A percentile compares a stretch with the other conserved stretches of the same genome.
phyloP scores from a whole-genome alignment of 768 basidiomycete genomes.

The Hydnum rufescens region DNA sequence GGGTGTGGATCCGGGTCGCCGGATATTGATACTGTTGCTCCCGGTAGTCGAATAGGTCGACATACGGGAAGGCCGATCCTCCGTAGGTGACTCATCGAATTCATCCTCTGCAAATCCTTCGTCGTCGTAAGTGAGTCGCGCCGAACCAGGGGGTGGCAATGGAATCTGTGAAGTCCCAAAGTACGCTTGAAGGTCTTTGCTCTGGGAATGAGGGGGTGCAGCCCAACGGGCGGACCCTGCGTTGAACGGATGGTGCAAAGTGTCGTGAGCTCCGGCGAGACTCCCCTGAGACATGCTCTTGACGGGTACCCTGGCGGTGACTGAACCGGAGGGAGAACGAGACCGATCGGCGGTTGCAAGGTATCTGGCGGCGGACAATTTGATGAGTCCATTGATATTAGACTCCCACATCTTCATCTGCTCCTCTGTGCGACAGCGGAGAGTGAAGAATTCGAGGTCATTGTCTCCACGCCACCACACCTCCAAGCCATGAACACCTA shows the following conservation, averaged over 20 bases:
- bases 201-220: neutral
- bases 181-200: neutral
- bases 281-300: too few relatives aligned
- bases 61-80: neutral
- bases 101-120: neutral
- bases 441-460: conserved; percentile 80
- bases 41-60: too few relatives aligned
- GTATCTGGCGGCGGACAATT: neutral
- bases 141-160: neutral
- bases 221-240: neutral
- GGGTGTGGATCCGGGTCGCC: neutral
- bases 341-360: neutral
- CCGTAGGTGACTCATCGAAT: neutral
- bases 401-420: conserved; percentile 85
- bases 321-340: neutral
- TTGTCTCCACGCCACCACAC: conserved; percentile 94
- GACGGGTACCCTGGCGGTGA: too few relatives aligned
- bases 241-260: neutral
- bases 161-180: neutral
- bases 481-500: conserved; percentile 51
- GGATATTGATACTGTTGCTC: neutral
- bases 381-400: conserved; percentile 53
- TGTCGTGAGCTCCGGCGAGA: too few relatives aligned
- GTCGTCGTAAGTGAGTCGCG: neutral
- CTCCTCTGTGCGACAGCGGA: conserved; percentile 84